These are phyloP conservation scores for Diaporthe destruens DNA, from an alignment of 2,329 filamentous ascomycete species.

Conservation along the genomic window DNA sequence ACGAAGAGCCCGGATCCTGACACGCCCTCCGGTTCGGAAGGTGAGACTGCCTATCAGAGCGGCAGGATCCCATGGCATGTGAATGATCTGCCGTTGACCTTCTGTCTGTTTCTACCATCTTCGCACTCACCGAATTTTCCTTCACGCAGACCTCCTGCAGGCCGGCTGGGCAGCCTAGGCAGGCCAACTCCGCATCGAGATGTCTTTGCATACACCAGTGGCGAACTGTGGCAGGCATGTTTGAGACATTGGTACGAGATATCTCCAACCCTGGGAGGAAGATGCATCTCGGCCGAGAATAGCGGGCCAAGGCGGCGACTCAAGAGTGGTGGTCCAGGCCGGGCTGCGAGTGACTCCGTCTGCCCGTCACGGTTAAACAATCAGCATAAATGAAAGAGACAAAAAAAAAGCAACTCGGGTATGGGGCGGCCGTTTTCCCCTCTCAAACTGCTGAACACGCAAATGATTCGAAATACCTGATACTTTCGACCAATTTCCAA, in stretches of 20 bases:
- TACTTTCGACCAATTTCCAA: too few species aligned
- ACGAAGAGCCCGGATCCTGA: neutral
- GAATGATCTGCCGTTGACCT: neutral
- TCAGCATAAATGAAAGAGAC: neutral
- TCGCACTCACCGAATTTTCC: neutral
- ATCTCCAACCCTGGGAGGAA: neutral
- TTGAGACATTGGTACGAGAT: neutral
- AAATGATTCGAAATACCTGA: too few species aligned
- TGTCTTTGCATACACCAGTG: slow-evolving; percentile 2
- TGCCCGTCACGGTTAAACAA: neutral
- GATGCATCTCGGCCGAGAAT: neutral
- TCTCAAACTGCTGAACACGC: too few species aligned
- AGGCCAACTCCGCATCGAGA: neutral
- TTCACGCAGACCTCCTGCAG: neutral
- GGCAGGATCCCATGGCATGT: neutral
- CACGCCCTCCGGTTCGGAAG: neutral
- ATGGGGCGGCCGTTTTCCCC: too few species aligned
- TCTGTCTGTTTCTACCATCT: neutral
- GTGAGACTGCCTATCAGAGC: neutral
- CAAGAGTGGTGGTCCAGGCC: neutral
- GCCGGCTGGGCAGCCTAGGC: neutral
- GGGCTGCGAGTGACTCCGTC: too few species aligned
- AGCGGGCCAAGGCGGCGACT: neutral
- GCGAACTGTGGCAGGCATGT: neutral
- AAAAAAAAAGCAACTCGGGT: neutral